Conservation (phyloP, 2,329 filamentous ascomycete genomes). For the Calonectria pauciramosa region DNA sequence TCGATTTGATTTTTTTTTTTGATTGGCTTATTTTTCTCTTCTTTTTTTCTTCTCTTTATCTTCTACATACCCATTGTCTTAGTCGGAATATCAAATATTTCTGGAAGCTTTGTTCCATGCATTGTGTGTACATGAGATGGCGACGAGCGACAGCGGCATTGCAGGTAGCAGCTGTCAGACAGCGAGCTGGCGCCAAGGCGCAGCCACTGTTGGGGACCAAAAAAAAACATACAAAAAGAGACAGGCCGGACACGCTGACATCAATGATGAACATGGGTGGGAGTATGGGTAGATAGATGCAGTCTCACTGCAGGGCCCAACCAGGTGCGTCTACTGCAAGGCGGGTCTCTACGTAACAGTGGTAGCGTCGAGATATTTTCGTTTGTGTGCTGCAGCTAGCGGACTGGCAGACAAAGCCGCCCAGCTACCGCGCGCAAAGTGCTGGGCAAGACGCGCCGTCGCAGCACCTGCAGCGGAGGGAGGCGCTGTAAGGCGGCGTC, state of each 20-base stretch:
- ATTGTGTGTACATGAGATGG: not conserved
- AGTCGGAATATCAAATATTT: constrained; percentile 18
- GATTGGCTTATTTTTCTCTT: not conserved
- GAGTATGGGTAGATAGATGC: constrained; percentile 1
- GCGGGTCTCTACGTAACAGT: not conserved
- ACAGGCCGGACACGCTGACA: not conserved
- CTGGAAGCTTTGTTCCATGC: constrained; percentile 1
- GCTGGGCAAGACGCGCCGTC: not conserved
- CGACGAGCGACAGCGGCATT: not conserved
- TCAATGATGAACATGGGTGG: constrained; percentile 3
- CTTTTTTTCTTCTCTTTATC: constrained; percentile 3
- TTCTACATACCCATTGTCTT: constrained; percentile 26
- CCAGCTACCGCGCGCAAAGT: constrained; percentile 1
- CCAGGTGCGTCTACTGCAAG: not conserved
- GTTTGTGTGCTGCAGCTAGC: not conserved
- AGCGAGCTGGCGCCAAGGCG: constrained; percentile 9
- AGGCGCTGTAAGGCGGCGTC: constrained; percentile 3
- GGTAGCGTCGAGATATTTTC: not conserved
- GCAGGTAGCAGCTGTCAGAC: constrained; percentile 1
- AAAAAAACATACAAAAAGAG: not conserved
- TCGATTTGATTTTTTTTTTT: constrained; percentile 14
- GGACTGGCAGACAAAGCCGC: constrained; percentile 4
- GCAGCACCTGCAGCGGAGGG: not conserved
- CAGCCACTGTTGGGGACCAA: not conserved
- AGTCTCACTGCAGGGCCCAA: constrained; percentile 3